Base-by-base conservation (phyloP, 306 rosid genomes). In the Lagenaria siceraria region DNA sequence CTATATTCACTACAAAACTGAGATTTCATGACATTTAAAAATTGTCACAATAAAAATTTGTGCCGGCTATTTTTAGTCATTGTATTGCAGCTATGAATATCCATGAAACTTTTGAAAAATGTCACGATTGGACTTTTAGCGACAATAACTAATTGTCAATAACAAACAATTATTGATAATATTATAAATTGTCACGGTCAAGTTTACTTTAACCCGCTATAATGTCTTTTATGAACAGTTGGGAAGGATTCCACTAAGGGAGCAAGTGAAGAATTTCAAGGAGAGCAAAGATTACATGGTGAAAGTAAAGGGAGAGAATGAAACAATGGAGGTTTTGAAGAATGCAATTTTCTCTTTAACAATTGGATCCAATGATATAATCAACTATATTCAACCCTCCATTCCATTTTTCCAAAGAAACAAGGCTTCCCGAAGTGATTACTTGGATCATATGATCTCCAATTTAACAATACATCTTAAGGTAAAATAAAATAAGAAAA, bases 301-400 rank as follows among this genome's bases (percentile, higher is more conserved):
- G 43, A 80, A 82, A 24, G 29, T 60, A 52, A 85, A 73, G 68
- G 89, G 87, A 78, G 86, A 88, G 65, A 82, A 66, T 24, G 35
- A 79, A 62, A 80, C 86, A 42, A 78, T 40, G 22, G 74, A 74
- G n/a, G 17, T 83, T 8, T 56, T 88, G 55, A 88, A 82, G 79
- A 85, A 83, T 63, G 85, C 87, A 78, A 78, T 84, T 33, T 85
- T 88, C 78, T 88, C 89, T 24, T 8, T 88, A 66, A 82, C 91
- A 11, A 77, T 81, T 78, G 91, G 91, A 36, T 85, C 87, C 80
- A 87, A 87, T 42, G 91, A 88, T 77, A 27, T 88, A 27, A 82
- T 88, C 72, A 81, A 84, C 72, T 88, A 85, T 77, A 51, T 83
- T 70, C 83, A 82, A 24, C 89, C 91, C 19, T 69, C 84, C 8